Evolutionary conservation across 2,329 filamentous ascomycete genomes (phyloP), one percentile per base, ranked within the genome.

Genomic region (Dryadomyces sulphureus): DNA sequence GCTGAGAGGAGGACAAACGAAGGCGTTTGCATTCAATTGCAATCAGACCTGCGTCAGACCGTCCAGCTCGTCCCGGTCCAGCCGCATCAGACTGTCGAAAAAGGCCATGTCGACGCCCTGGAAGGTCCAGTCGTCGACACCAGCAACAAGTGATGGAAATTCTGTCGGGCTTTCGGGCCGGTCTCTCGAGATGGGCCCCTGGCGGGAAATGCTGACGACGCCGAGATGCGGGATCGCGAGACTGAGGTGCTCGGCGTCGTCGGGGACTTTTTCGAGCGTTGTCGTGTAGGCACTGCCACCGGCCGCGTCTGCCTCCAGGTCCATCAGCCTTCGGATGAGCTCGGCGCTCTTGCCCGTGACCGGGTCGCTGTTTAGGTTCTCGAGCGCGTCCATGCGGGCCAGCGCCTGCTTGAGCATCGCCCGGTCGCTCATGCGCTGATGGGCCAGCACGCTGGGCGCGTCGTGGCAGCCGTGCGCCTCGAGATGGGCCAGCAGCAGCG

Each of bases 221-320:
- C 66, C 65, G 25, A 67, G 58, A 38, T 65, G 64, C 0, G 68
- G 67, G 19, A 70, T 62, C 4, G 59, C 51, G 14, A 72, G 62
- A 12, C 52, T 50, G 4, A 54, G 49, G 5, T 19, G 20, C 3
- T n/a, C 25, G 6, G 5, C n/a, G 4, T n/a, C 22, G 24, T 30
- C 24, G 8, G n/a, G 17, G n/a, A 8, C 27, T 2, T 32, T 17
- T 3, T 40, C 38, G 19, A 5, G 12, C 17, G 9, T 34, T n/a
- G 40, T 20, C 25, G 25, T 27, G n/a, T 17, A 32, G 16, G 4
- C 49, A 19, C 25, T 24, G n/a, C n/a, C n/a, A n/a, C n/a, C n/a
- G n/a, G n/a, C n/a, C n/a, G n/a, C n/a, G n/a, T n/a, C n/a, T n/a
- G n/a, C n/a, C n/a, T n/a, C n/a, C n/a, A n/a, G n/a, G n/a, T n/a